phyloP scores from a whole-genome alignment of 2,329 filamentous ascomycete genomes.

The Fusarium sp. region DNA sequence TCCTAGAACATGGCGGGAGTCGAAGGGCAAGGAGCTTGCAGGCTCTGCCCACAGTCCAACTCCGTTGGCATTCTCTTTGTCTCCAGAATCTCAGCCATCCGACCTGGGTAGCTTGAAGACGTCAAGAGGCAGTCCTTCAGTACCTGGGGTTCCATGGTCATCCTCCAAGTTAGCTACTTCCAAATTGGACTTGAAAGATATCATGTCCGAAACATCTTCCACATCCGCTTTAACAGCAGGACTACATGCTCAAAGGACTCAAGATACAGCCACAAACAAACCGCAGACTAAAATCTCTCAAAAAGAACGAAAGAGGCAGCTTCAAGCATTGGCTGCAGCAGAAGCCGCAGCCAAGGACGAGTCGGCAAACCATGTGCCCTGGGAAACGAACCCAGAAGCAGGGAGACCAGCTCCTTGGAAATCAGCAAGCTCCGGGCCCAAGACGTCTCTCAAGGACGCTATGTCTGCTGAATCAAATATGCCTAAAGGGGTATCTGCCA shows the following conservation, averaged over 20 bases:
- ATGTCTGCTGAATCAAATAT: conserved; percentile 50
- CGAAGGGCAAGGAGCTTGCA: conserved; percentile 44
- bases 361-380: conserved; percentile 52
- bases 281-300: conserved; percentile 78
- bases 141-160: conserved; percentile 60
- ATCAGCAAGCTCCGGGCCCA: conserved; percentile 60
- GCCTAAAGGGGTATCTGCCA: conserved; percentile 46
- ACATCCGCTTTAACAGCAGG: conserved; percentile 66
- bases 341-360: conserved; percentile 55
- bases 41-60: conserved; percentile 24
- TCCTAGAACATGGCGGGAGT: conserved; percentile 47
- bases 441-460: conserved; percentile 62
- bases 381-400: conserved; percentile 57
- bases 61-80: conserved; percentile 36
- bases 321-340: conserved; percentile 70
- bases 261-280: conserved; percentile 52
- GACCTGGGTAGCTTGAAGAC: conserved; percentile 9
- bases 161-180: conserved; percentile 63
- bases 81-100: conserved; percentile 26
- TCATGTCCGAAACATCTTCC: conserved; percentile 72
- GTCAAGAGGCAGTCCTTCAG: conserved; percentile 16
- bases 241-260: conserved; percentile 62
- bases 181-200: conserved; percentile 80
- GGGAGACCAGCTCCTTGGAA: conserved; percentile 73
- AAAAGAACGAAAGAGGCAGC: conserved; percentile 88